Evolutionary conservation across 768 basidiomycete genomes (phyloP), one percentile per base, ranked within the genome.

Genomic region (Sporobolomyces roseus): DNA sequence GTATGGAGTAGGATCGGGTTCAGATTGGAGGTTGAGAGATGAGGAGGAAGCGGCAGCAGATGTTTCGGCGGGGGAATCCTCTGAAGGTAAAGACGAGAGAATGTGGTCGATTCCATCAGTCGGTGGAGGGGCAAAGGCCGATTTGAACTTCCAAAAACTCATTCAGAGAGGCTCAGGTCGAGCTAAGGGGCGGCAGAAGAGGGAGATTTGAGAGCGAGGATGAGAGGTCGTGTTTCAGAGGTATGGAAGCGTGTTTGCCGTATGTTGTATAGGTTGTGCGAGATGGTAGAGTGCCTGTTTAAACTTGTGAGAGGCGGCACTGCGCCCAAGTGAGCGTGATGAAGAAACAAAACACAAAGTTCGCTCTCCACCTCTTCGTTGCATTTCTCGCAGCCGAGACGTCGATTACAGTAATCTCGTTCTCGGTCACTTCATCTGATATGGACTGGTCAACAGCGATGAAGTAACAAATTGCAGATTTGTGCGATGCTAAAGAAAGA

Each of bases 101-200:
- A 72, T 53, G 48, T 48, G 51, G 14, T 50, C 41, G 66, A 72
- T 72, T 1, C 65, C 63, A 32, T 66, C 62, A 5, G 65, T 66
- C 17, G 70, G 61, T 1, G 64, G 54, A 2, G 55, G 54, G 0
- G 70, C 61, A 16, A 71, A 49, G 19, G 62, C 45, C 32, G 65
- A 46, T 29, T 55, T 38, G 29, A 66, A 66, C 51, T 51, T 54
- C 70, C 70, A 71, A 48, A 71, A 71, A 27, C 46, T 49, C 70
- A 71, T 71, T 16, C 45, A 23, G 16, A 23, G 32, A 16, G 2
- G 9, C 32, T 25, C 32, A 45, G 50, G 21, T 16, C 19, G 33
- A 23, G 41, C n/a, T 46, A 46, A 46, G 21, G 45, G 14, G 21
- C 12, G 38, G 19, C 7, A 30, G n/a, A 21, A 32, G 29, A 14